Conservation (phyloP, 202 grass and related monocot genomes). For the Schoenoplectus tabernaemontani region DNA sequence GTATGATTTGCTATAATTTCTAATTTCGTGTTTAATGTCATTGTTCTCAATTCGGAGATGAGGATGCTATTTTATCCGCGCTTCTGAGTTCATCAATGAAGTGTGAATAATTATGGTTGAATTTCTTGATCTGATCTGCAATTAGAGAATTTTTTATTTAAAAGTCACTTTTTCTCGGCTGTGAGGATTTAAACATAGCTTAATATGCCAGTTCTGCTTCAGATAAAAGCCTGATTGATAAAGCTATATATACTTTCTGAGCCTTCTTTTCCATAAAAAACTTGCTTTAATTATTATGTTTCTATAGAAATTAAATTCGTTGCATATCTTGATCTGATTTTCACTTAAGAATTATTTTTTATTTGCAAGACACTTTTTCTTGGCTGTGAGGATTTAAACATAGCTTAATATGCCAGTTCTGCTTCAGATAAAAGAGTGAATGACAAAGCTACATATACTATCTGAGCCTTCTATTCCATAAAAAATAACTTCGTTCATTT, state of each 20-base stretch:
- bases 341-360: too few relatives aligned
- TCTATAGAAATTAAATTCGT: too few relatives aligned
- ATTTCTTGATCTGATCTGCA: constrained; percentile 94
- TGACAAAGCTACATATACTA: too few relatives aligned
- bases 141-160: neutral
- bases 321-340: too few relatives aligned
- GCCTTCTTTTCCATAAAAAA: constrained; percentile 6
- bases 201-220: constrained; percentile 97
- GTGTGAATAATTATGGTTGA: constrained; percentile 83
- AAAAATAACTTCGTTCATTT: too few relatives aligned
- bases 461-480: too few relatives aligned
- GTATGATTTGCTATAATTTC: constrained; percentile 62
- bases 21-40: neutral
- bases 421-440: neutral
- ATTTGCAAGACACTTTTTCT: too few relatives aligned
- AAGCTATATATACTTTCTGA: constrained; percentile 50
- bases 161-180: neutral
- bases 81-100: constrained; percentile 84
- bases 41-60: constrained; percentile 35
- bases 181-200: constrained; percentile 60
- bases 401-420: neutral
- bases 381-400: too few relatives aligned
- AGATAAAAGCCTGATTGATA: constrained; percentile 64
- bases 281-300: neutral
- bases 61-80: constrained; percentile 63